These are phyloP conservation scores for Teunomyces gatunensis DNA, from an alignment of 805 yeast genomes.

Conservation along the genomic window DNA sequence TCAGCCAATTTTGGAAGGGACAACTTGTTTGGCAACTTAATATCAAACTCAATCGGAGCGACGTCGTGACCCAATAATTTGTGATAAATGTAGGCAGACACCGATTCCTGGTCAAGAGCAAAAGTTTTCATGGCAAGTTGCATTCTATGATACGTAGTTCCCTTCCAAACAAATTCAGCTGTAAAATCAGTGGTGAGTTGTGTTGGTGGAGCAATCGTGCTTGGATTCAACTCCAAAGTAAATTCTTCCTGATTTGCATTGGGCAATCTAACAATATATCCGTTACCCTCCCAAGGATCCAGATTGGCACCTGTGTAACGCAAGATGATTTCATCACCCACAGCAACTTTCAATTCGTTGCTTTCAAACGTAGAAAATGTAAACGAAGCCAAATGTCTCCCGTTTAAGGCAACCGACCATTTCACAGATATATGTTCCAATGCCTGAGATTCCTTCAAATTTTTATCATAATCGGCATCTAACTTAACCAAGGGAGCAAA, in stretches of 20 bases:
- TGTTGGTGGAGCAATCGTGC: constrained; percentile 43
- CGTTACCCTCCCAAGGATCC: constrained; percentile 69
- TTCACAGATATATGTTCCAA: constrained; percentile 66
- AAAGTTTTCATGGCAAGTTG: constrained; percentile 70
- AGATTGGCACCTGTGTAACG: constrained; percentile 57
- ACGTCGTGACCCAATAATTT: constrained; percentile 79
- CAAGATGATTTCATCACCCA: constrained; percentile 80
- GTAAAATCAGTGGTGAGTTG: constrained; percentile 64
- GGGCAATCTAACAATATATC: constrained; percentile 72
- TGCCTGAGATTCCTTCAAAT: constrained; percentile 72
- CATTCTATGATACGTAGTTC: constrained; percentile 79
- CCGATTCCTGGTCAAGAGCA: constrained; percentile 67
- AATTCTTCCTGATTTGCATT: constrained; percentile 62
- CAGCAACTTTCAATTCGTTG: constrained; percentile 64
- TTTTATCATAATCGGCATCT: constrained; percentile 79
- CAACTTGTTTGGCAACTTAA: constrained; percentile 57
- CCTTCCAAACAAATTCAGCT: constrained; percentile 89
- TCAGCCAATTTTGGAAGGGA: constrained; percentile 66
- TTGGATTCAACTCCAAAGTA: constrained; percentile 62
- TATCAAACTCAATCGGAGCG: constrained; percentile 57
- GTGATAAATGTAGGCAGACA: constrained; percentile 72
- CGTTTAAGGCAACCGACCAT: constrained; percentile 71
- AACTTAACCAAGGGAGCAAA: constrained; percentile 80
- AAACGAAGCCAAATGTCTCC: constrained; percentile 67
- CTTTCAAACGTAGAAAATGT: constrained; percentile 65